phyloP scores from a whole-genome alignment of 2,329 filamentous ascomycete genomes.

The Trichoderma guizhouense region DNA sequence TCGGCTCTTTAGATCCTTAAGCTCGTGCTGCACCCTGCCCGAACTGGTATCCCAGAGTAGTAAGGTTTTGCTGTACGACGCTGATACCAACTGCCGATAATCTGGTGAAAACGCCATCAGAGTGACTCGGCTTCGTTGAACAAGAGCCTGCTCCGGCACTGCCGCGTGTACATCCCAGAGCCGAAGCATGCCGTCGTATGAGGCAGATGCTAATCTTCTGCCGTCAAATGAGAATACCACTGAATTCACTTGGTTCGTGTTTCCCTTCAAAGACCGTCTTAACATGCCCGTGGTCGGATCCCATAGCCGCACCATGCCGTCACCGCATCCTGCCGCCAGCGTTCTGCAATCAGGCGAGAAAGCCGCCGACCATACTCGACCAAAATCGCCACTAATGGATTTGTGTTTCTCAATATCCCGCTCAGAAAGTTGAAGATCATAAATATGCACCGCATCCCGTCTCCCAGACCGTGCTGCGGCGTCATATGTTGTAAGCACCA shows the following conservation, averaged over 20 bases:
- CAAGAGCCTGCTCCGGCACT: not conserved
- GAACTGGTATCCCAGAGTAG: not conserved
- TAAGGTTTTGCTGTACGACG: not conserved
- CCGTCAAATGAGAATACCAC: not conserved
- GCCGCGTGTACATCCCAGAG: not conserved
- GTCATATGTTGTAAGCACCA: not conserved
- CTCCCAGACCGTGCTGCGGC: not conserved
- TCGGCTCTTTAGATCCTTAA: not conserved
- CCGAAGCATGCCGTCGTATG: not conserved
- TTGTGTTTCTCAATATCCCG: not conserved
- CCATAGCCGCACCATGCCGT: not conserved
- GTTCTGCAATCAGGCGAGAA: not conserved
- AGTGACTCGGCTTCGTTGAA: not conserved
- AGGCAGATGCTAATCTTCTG: not conserved
- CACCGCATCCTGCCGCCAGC: not conserved
- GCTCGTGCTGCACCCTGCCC: not conserved
- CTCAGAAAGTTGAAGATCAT: not conserved
- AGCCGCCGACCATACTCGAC: not conserved
- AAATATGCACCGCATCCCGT: not conserved
- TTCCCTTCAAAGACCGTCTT: not conserved
- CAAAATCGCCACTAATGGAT: not conserved
- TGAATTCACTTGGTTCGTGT: not conserved
- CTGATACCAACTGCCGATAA: not conserved
- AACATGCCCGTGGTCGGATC: not conserved
- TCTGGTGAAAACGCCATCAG: not conserved